Evolutionary conservation across 192 early-diverging fungal species (phyloP).

Genomic region (Coemansia sp.): DNA sequence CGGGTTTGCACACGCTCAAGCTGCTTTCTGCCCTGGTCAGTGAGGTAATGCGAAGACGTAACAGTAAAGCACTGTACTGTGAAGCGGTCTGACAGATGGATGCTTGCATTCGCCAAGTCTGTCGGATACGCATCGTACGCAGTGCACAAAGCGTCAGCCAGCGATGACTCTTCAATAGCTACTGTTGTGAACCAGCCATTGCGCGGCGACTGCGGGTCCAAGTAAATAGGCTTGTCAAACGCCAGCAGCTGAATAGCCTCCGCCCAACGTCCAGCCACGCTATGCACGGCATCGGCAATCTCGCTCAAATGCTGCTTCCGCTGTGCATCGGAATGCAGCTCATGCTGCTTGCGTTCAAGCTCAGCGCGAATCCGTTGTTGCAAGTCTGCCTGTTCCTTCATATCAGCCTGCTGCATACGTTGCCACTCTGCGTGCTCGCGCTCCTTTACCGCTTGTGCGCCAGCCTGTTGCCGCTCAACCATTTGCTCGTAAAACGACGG

Average conservation of each 20-base stretch:
- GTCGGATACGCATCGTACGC: slow-evolving; percentile 52
- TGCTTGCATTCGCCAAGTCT: slow-evolving; percentile 35
- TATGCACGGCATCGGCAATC: slow-evolving; percentile 40
- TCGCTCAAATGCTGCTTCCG: slow-evolving; percentile 26
- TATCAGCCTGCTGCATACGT: slow-evolving; percentile 16
- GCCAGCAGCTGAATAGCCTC: slow-evolving; percentile 43
- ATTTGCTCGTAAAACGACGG: slow-evolving; percentile 53
- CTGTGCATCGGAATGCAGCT: slow-evolving; percentile 34
- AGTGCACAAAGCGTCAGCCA: slow-evolving; percentile 29
- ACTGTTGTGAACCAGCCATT: slow-evolving; percentile 37
- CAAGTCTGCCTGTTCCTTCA: slow-evolving; percentile 32
- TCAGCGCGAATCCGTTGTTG: slow-evolving; percentile 43
- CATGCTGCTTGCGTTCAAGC: slow-evolving; percentile 48
- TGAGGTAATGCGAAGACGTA: slow-evolving; percentile 32
- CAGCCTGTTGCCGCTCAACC: slow-evolving; percentile 43
- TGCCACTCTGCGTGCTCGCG: slow-evolving; percentile 16
- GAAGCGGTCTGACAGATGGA: slow-evolving; percentile 38
- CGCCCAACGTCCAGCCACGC: slow-evolving; percentile 41
- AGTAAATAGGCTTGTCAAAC: slow-evolving; percentile 17
- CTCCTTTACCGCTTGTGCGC: slow-evolving; percentile 23
- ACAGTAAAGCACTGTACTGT: slow-evolving; percentile 43
- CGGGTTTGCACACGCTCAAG: slow-evolving; percentile 58
- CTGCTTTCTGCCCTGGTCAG: slow-evolving; percentile 48
- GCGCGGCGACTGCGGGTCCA: slow-evolving; percentile 20
- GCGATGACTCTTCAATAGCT: slow-evolving; percentile 40